Evolutionary conservation across 768 basidiomycete genomes (phyloP), one percentile per base, ranked within the genome.

Genomic region (Lactarius psammicola): DNA sequence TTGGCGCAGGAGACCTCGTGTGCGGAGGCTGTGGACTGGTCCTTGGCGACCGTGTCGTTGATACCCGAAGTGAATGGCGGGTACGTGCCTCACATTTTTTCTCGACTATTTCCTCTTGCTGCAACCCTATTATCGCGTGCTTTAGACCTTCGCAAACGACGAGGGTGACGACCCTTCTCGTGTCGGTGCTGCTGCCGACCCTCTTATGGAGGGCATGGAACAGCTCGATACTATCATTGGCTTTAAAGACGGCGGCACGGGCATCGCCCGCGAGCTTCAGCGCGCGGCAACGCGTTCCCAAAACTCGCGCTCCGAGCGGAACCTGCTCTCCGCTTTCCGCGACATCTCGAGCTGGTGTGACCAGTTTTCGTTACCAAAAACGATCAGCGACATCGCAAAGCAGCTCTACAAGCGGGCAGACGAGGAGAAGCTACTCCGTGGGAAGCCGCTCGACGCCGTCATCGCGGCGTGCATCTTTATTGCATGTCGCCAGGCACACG

Each of bases 141-240:
- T 68, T n/a, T 80, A 98, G 92, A 98, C 97, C 67, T 99, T 99
- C 77, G 97, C 97, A 70, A 97, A 98, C 75, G 96, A 98, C 72
- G 97, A 99, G 81, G 95, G 96, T 68, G 96, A 98, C 76, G 97
- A 99, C 76, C 97, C 97, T 68, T 98, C 97, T 70, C 97, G 97
- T 90, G 97, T 99, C 71, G 97, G 97, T 79, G 95, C 94, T 62
- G 94, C 95, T 53, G 86, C 89, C 23, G 94, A 98, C 76, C 94
- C 95, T 34, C 79, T 95, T 51, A 82, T 98, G 79, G 94, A 98
- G 76, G 95, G 94, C 44, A 89, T 94, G 72, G 95, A 97, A 73
- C 92, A 96, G 75, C 84, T 98, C 56, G 90, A 95, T 72, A 98
- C 97, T 38, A 85, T 93, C 63, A 98, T 98, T 76, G 92, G 92